phyloP scores from a whole-genome alignment of 2,329 filamentous ascomycete genomes.

The Tympanopsis confertula region DNA sequence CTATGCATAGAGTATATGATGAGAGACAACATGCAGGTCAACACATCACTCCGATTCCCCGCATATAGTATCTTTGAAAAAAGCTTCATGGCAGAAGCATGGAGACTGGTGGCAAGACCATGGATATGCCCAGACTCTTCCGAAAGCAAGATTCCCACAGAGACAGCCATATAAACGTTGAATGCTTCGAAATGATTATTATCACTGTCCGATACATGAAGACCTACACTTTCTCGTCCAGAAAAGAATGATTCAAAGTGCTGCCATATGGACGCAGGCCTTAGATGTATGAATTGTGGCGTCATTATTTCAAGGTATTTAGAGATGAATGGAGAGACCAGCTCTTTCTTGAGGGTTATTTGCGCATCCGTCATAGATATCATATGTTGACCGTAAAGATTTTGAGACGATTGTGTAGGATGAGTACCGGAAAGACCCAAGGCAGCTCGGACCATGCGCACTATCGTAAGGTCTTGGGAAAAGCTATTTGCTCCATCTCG shows the following conservation, averaged over 20 bases:
- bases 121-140: neutral
- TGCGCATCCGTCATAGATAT: neutral
- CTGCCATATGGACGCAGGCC: too few relatives aligned
- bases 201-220: too few relatives aligned
- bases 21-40: conserved; percentile 6
- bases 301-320: too few relatives aligned
- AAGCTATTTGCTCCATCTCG: conserved; percentile 8
- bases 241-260: too few relatives aligned
- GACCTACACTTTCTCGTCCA: too few relatives aligned
- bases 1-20: conserved; percentile 11
- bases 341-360: too few relatives aligned
- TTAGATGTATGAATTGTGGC: too few relatives aligned
- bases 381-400: neutral
- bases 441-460: conserved; percentile 3
- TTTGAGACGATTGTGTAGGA: neutral
- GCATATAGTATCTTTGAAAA: conserved; percentile 1
- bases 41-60: conserved; percentile 1
- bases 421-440: conserved; percentile 5
- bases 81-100: conserved; percentile 2
- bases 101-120: conserved; percentile 1
- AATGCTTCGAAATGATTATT: neutral
- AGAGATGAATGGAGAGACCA: too few relatives aligned
- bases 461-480: conserved; percentile 10
- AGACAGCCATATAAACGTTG: conserved; percentile 2
- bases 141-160: conserved; percentile 1